These are phyloP conservation scores for Leptographium lundbergii DNA, from an alignment of 2,329 filamentous ascomycete genomes.

Conservation along the genomic window DNA sequence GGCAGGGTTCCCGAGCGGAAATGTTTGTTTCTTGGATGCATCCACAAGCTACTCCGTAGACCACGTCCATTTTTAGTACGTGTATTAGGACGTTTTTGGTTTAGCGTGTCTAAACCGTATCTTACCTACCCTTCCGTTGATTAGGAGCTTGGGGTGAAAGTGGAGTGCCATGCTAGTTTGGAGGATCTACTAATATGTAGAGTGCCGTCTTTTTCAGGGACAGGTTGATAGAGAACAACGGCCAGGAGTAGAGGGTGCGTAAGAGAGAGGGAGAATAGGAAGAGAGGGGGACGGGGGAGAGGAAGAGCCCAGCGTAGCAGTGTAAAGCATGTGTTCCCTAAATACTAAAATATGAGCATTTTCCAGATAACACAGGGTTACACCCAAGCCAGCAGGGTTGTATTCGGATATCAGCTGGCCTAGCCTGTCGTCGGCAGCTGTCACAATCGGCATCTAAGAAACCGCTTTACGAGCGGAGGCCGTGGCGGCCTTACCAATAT, in stretches of 20 bases:
- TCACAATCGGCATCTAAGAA: too few relatives aligned
- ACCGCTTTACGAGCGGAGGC: too few relatives aligned
- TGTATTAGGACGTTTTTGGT: not conserved
- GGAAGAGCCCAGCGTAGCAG: too few relatives aligned
- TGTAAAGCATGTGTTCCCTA: too few relatives aligned
- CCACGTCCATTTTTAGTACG: not conserved
- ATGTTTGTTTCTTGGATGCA: conserved; percentile 31
- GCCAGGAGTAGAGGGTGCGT: too few relatives aligned
- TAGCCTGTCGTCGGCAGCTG: not conserved
- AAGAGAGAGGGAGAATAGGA: not conserved
- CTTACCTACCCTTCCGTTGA: conserved; percentile 32
- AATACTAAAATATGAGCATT: too few relatives aligned
- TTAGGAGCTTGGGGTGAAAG: conserved; percentile 29
- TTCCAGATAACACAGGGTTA: too few relatives aligned
- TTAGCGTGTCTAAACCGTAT: not conserved
- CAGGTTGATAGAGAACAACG: too few relatives aligned
- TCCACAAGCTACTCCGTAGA: conserved; percentile 24
- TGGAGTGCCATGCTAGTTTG: conserved; percentile 2
- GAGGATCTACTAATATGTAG: not conserved
- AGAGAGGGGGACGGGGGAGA: conserved; percentile 20
- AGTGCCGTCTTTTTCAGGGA: too few relatives aligned
- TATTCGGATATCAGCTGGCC: not conserved
- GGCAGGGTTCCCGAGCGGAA: conserved; percentile 30
- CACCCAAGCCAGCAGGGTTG: too few relatives aligned
- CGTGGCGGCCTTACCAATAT: too few relatives aligned